These are phyloP conservation scores for Cryptococcus sp. DNA, from an alignment of 1,284 basidiomycete species.

Conservation along the genomic window DNA sequence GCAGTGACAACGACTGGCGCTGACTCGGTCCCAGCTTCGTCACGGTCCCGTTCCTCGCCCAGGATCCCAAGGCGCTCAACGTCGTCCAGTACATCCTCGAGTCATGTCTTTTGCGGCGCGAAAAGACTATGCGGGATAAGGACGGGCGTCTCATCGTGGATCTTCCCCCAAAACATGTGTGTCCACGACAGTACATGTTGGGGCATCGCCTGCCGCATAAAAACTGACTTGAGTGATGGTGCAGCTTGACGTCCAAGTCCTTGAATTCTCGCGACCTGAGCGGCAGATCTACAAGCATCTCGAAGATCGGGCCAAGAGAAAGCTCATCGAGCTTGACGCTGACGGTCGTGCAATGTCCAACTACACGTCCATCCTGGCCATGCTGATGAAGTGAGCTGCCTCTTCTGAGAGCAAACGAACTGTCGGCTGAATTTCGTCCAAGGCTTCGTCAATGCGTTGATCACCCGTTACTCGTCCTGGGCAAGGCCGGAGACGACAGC, in stretches of 20 bases:
- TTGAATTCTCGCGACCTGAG: slow-evolving; percentile 73
- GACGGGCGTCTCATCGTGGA: slow-evolving; percentile 87
- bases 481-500: slow-evolving; percentile 53
- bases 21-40: slow-evolving; percentile 61
- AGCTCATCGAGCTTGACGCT: slow-evolving; percentile 69
- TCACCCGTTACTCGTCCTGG: slow-evolving; percentile 70
- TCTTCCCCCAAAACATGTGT: slow-evolving; percentile 70
- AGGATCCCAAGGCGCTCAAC: slow-evolving; percentile 84
- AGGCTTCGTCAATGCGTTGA: slow-evolving; percentile 82
- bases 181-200: slow-evolving; percentile 47
- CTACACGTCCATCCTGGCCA: slow-evolving; percentile 83
- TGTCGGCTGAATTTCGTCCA: slow-evolving; percentile 9
- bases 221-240: not conserved
- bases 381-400: slow-evolving; percentile 72
- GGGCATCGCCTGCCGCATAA: not conserved
- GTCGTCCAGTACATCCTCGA: slow-evolving; percentile 91
- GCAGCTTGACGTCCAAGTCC: slow-evolving; percentile 62
- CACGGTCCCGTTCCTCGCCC: slow-evolving; percentile 78
- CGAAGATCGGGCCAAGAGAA: slow-evolving; percentile 45
- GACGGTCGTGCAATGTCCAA: slow-evolving; percentile 76
- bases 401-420: not conserved
- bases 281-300: slow-evolving; percentile 67
- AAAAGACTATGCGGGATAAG: slow-evolving; percentile 88
- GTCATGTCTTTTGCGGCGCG: slow-evolving; percentile 80
- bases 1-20: not conserved